Conservation (phyloP, 495 filamentous ascomycete genomes). For the Cladorrhinum samala region DNA sequence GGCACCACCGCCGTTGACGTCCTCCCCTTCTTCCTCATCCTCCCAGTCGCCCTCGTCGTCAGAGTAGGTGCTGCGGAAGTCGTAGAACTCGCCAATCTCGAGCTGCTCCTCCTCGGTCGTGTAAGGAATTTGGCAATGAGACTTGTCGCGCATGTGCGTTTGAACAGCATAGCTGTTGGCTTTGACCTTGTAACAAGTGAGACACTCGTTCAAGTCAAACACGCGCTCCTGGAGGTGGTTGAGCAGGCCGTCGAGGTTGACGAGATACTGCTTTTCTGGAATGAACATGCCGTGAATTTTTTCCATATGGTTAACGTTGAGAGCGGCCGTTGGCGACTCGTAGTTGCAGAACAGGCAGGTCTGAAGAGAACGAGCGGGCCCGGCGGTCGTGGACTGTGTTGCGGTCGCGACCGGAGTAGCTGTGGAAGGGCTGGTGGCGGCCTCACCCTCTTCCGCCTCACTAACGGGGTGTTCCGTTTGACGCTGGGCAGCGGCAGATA, state of each 20-base stretch:
- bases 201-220: constrained; percentile 63
- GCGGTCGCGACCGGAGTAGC: constrained; percentile 16
- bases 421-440: constrained; percentile 27
- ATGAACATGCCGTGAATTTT: constrained; percentile 94
- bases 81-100: constrained; percentile 96
- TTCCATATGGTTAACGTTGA: constrained; percentile 84
- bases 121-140: constrained; percentile 95
- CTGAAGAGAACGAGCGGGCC: constrained; percentile 42
- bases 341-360: constrained; percentile 90
- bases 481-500: constrained; percentile 43
- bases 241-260: constrained; percentile 74
- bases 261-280: constrained; percentile 75
- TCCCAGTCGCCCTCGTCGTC: constrained; percentile 75
- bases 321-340: constrained; percentile 59
- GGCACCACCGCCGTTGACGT: constrained; percentile 49
- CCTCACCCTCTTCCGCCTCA: constrained; percentile 27
- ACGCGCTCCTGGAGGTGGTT: constrained; percentile 67
- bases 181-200: constrained; percentile 76
- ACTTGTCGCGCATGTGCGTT: constrained; percentile 94
- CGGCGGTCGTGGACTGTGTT: constrained; percentile 11
- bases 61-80: constrained; percentile 91
- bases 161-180: constrained; percentile 68
- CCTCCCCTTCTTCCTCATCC: constrained; percentile 50
- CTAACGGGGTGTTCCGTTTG: constrained; percentile 34
- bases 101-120: constrained; percentile 84